phyloP scores from a whole-genome alignment of 495 filamentous ascomycete species.

The Hyaloscypha variabilis region DNA sequence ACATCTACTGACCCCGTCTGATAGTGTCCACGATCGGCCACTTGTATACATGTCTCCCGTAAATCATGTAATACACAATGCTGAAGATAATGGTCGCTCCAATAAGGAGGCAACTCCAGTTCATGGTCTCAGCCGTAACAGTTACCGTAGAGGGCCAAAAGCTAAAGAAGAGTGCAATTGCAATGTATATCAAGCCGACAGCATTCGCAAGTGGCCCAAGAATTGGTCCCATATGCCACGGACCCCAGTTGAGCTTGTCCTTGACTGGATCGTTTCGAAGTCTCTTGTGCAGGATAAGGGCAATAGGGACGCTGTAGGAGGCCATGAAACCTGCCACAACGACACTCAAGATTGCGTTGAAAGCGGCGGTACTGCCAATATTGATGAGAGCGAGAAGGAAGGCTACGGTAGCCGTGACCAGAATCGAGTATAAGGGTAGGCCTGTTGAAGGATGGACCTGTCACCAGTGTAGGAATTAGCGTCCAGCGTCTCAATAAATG shows the following conservation, averaged over 20 bases:
- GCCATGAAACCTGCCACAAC: slow-evolving; percentile 44
- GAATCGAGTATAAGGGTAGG: slow-evolving; percentile 59
- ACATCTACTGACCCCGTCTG: not conserved
- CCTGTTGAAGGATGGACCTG: slow-evolving; percentile 20
- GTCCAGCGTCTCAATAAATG: not conserved
- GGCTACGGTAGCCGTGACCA: slow-evolving; percentile 49
- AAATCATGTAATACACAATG: slow-evolving; percentile 46
- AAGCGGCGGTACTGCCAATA: slow-evolving; percentile 57
- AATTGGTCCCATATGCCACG: slow-evolving; percentile 47
- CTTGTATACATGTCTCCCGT: slow-evolving; percentile 43
- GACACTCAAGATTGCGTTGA: slow-evolving; percentile 58
- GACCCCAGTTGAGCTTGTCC: slow-evolving; percentile 49
- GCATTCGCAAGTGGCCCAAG: slow-evolving; percentile 47
- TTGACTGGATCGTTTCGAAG: slow-evolving; percentile 20
- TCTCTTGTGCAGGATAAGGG: slow-evolving; percentile 34
- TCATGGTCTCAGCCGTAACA: slow-evolving; percentile 43
- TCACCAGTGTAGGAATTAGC: not conserved
- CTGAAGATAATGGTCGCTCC: slow-evolving; percentile 44
- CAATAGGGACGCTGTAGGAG: slow-evolving; percentile 47
- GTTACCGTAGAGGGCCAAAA: slow-evolving; percentile 46
- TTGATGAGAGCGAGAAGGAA: slow-evolving; percentile 63
- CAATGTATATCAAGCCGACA: slow-evolving; percentile 46
- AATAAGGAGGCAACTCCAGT: slow-evolving; percentile 49
- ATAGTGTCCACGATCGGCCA: slow-evolving; percentile 19
- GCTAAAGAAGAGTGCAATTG: slow-evolving; percentile 51